Percentiles rank a stretch among this genome's conserved stretches.
Evolutionary conservation across 345 rosid species (phyloP).

Genomic region (Populus tremula): DNA sequence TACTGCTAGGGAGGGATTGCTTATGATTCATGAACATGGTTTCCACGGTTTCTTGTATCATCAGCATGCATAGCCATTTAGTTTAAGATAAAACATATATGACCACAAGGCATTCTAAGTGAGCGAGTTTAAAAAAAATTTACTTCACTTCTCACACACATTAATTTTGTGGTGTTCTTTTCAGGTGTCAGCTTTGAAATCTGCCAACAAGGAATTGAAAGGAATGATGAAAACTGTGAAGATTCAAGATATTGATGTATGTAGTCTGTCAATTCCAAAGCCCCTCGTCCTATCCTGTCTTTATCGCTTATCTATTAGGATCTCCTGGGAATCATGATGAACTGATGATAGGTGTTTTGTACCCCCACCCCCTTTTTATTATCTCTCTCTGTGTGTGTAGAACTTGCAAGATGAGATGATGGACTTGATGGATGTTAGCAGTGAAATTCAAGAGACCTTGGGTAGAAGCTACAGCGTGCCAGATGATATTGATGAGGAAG

Average conservation of each 20-base stretch:
- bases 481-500: conserved; percentile 97
- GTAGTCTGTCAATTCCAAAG: conserved; percentile 19
- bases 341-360: not conserved
- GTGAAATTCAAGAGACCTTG: conserved; percentile 89
- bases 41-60: not conserved
- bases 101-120: conserved; percentile 6
- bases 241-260: conserved; percentile 91
- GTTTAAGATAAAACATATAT: not conserved
- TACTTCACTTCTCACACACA: not conserved
- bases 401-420: conserved; percentile 99
- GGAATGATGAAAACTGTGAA: conserved; percentile 99
- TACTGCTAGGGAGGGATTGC: conserved; percentile 20
- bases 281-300: not conserved
- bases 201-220: conserved; percentile 97
- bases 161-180: conserved; percentile 19
- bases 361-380: not conserved
- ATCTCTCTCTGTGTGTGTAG: conserved; percentile 38
- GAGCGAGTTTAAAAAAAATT: not conserved
- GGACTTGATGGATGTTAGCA: conserved; percentile 97
- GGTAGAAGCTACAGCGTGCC: conserved; percentile 96
- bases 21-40: conserved; percentile 9
- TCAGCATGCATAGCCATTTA: not conserved
- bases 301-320: not conserved
- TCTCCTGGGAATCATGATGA: conserved; percentile 7
- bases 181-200: conserved; percentile 87